These are phyloP conservation scores for Fusarium domesticum DNA, from an alignment of 2,329 filamentous ascomycete species.

Conservation along the genomic window DNA sequence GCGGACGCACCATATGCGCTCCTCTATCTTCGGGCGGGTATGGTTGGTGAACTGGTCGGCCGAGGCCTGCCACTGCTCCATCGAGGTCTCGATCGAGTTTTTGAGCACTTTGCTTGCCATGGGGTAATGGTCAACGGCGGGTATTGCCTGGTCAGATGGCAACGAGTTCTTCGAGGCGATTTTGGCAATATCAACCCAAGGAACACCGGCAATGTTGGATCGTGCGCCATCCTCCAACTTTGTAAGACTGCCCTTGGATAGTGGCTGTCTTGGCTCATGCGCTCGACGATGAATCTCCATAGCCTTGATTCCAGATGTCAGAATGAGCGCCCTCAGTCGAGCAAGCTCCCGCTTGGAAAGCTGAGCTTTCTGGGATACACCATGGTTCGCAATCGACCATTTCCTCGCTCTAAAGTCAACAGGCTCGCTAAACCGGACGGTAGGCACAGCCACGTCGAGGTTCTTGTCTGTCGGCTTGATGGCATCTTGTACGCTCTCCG, in stretches of 20 bases:
- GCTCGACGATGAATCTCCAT: slow-evolving; percentile 71
- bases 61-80: slow-evolving; percentile 55
- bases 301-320: slow-evolving; percentile 87
- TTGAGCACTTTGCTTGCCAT: slow-evolving; percentile 52
- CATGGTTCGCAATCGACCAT: slow-evolving; percentile 52
- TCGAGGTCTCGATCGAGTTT: slow-evolving; percentile 45
- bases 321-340: slow-evolving; percentile 70
- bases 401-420: slow-evolving; percentile 36
- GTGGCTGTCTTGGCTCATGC: slow-evolving; percentile 43
- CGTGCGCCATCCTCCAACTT: slow-evolving; percentile 21
- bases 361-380: slow-evolving; percentile 33
- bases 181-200: slow-evolving; percentile 45
- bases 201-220: slow-evolving; percentile 24
- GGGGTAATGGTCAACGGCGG: slow-evolving; percentile 47
- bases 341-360: slow-evolving; percentile 72
- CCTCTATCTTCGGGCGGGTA: slow-evolving; percentile 53
- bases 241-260: slow-evolving; percentile 21
- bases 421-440: slow-evolving; percentile 25
- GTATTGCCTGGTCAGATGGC: slow-evolving; percentile 35
- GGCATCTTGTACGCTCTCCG: slow-evolving; percentile 29
- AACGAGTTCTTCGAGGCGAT: slow-evolving; percentile 37
- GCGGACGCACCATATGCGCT: slow-evolving; percentile 47
- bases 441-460: slow-evolving; percentile 33
- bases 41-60: slow-evolving; percentile 58
- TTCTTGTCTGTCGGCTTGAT: slow-evolving; percentile 36